Evolutionary conservation across 257 asterid genomes (phyloP).

Genomic region (Solanum pinnatisectum): DNA sequence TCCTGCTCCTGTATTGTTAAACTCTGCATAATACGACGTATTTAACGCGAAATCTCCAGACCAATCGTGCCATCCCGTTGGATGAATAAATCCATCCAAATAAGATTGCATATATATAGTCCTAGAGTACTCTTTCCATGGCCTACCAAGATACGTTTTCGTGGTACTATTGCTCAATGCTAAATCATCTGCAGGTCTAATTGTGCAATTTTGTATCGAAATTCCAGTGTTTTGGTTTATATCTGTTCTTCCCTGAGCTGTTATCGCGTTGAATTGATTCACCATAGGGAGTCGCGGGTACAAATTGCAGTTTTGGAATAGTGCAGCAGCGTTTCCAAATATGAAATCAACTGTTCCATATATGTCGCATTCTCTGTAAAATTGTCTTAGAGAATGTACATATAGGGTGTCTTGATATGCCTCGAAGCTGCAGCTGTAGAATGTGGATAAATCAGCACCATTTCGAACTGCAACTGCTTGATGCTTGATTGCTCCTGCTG

Average conservation of each 20-base stretch:
- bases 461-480: slow-evolving; percentile 79
- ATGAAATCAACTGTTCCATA: slow-evolving; percentile 84
- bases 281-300: slow-evolving; percentile 51
- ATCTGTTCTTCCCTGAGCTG: slow-evolving; percentile 75
- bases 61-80: slow-evolving; percentile 62
- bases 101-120: slow-evolving; percentile 45
- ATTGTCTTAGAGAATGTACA: slow-evolving; percentile 67
- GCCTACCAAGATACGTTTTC: slow-evolving; percentile 59
- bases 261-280: slow-evolving; percentile 52
- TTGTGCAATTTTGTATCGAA: slow-evolving; percentile 48
- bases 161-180: slow-evolving; percentile 11
- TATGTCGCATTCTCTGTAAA: slow-evolving; percentile 54
- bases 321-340: slow-evolving; percentile 67
- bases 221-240: slow-evolving; percentile 78
- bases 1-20: slow-evolving; percentile 49
- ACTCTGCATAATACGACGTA: slow-evolving; percentile 67
- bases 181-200: slow-evolving; percentile 41
- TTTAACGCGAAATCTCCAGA: slow-evolving; percentile 56
- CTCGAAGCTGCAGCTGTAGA: slow-evolving; percentile 74
- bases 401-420: slow-evolving; percentile 73
- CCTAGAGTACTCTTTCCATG: slow-evolving; percentile 71
- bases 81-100: slow-evolving; percentile 25
- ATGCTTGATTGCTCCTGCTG: slow-evolving; percentile 70
- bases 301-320: slow-evolving; percentile 54
- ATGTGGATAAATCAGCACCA: slow-evolving; percentile 61